Evolutionary conservation across 176 grass and related monocot genomes (phyloP), one percentile per base, ranked within the genome.

Genomic region (Rhipidocladum racemiflorum): DNA sequence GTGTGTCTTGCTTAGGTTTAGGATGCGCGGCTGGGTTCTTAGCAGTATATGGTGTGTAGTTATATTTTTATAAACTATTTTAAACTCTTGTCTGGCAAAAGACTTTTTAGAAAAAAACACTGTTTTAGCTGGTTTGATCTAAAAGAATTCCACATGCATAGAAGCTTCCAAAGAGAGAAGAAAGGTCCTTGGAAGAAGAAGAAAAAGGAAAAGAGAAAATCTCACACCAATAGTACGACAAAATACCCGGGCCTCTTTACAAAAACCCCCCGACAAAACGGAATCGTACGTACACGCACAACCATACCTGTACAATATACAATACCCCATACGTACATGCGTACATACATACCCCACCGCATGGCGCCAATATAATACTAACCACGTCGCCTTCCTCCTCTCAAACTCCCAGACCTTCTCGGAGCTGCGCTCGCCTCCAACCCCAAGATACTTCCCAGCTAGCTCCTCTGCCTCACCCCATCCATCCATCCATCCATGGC

Each of bases 351-450:
- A 23, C 32, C 43, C 50, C 54, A 23, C 36, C n/a, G 48, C 25
- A 67, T 81, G 69, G 69, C 77, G 46, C 84, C 69, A 81, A 73
- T 75, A 85, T 55, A 88, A 68, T 88, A 84, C 75, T 4, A 38
- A 59, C 61, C 76, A 40, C 55, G 65, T 80, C 53, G 70, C 60
- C 75, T 69, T 48, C 16, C 24, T 56, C 70, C 54, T 65, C 27
- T 65, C 65, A 25, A 77, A 61, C 56, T 75, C 62, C 44, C 63
- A 54, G 45, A 76, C 34, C 69, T 61, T 62, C 70, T 50, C 56
- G 43, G 38, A 39, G 38, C 38, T 39, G 6, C 38, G 38, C 53
- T 56, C 16, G 55, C 59, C 66, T 40, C 43, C 18, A 25, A 32
- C 66, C 21, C 34, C 50, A 24, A 42, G 30, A 73, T 73, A 79